Percentiles rank a stretch among this genome's conserved stretches.
Conservation (phyloP, 306 rosid genomes). For the Cucurbita maxima region DNA sequence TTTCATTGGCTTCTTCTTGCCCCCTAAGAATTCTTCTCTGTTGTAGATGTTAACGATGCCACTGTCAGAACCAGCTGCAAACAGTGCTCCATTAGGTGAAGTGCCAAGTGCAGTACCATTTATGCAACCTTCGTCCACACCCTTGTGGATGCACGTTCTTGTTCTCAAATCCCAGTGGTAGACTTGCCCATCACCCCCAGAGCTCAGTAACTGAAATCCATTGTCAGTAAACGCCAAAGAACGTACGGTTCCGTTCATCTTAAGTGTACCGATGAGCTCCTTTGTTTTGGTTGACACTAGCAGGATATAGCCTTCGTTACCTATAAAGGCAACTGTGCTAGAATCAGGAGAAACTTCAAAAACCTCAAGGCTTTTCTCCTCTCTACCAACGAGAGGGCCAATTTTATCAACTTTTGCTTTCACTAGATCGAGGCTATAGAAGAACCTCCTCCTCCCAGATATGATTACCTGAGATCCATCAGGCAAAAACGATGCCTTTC, state of each 20-base stretch:
- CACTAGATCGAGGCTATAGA: slow-evolving; percentile 67
- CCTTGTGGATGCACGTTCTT: slow-evolving; percentile 59
- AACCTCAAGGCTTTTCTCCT: slow-evolving; percentile 79
- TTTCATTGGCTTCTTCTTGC: slow-evolving; percentile 46
- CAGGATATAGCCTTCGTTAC: slow-evolving; percentile 82
- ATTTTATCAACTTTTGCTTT: slow-evolving; percentile 62
- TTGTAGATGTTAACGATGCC: slow-evolving; percentile 45
- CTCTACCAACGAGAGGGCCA: slow-evolving; percentile 89
- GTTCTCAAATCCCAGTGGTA: slow-evolving; percentile 94
- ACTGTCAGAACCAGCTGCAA: slow-evolving; percentile 49
- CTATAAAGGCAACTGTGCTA: slow-evolving; percentile 60
- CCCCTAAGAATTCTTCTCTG: slow-evolving; percentile 42
- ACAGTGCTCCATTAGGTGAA: slow-evolving; percentile 32
- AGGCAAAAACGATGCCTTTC: slow-evolving; percentile 67
- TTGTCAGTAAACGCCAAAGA: slow-evolving; percentile 64
- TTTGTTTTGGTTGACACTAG: slow-evolving; percentile 74
- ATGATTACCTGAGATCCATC: slow-evolving; percentile 82
- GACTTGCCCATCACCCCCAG: slow-evolving; percentile 83
- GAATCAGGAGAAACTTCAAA: slow-evolving; percentile 90
- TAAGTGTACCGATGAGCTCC: slow-evolving; percentile 64
- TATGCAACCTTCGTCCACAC: slow-evolving; percentile 44
- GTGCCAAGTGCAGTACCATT: slow-evolving; percentile 33
- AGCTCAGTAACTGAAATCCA: slow-evolving; percentile 59
- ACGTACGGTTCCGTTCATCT: slow-evolving; percentile 81
- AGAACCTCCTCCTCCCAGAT: slow-evolving; percentile 73